Base-by-base conservation (phyloP, 169 alveolate genomes). In the Plasmodium chabaudi region DNA sequence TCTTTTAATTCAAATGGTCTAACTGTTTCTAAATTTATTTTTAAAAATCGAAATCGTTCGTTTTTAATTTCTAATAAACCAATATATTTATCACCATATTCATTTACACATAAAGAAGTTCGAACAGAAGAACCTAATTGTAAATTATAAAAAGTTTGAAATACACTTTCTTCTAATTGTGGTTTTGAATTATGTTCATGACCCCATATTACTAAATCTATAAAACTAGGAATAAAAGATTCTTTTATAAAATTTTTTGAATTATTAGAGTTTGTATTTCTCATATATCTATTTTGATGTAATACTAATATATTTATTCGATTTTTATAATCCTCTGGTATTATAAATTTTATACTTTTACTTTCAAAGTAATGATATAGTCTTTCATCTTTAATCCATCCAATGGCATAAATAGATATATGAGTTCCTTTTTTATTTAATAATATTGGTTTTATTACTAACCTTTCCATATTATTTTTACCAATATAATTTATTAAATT, bases 121-220 rank as follows among this genome's bases (percentile, higher is more conserved):
- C 98, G 97, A 1, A 98, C 97, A 15, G 99, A 95, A 39, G 99
- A 96, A 4, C 96, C 96, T 72, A 87, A 17, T 73, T 98, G 98
- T 53, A 97, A 87, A 73, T 96, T 92, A 77, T 94, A 97, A 79
- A 97, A 97, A 9, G 96, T 95, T 27, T 91, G 92, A 72, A 93
- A 94, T 49, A 82, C 72, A 67, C 96, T 92, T 75, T 93, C 93
- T 51, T 92, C 94, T 23, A 97, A 93, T 13, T 91, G 84, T 25
- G 97, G 95, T 39, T 95, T 93, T 56, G 98, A 95, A 64, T 97
- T 99, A 93, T 98, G 99, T 84, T 98, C 99, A 92, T 98, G 99
- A 10, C 99, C 99, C 98, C 99, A 97, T 21, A 97, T 94, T 0
- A 97, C 95, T 59, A 97, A 87, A 84, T 97, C 97, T 47, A 97